phyloP scores from a whole-genome alignment of 2,329 filamentous ascomycete species.

The Fusarium setosum region DNA sequence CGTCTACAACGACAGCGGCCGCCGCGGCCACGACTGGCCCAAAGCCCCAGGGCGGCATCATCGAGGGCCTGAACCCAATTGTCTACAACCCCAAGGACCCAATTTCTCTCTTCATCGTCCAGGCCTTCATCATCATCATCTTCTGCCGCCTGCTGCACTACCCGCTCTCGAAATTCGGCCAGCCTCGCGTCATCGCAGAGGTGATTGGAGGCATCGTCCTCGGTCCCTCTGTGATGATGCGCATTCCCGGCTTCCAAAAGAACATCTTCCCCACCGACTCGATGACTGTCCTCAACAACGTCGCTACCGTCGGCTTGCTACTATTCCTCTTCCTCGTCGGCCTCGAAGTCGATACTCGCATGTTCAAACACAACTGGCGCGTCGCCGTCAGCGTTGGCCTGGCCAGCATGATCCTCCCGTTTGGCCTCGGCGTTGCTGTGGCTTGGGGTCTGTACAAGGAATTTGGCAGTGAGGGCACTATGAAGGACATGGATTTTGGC shows the following conservation, averaged over 20 bases:
- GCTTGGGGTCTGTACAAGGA: constrained; percentile 84
- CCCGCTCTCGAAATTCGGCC: constrained; percentile 80
- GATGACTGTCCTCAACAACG: constrained; percentile 79
- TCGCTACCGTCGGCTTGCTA: constrained; percentile 85
- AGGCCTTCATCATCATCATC: constrained; percentile 59
- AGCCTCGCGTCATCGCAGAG: constrained; percentile 86
- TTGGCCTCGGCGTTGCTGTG: constrained; percentile 83
- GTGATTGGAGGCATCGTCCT: constrained; percentile 87
- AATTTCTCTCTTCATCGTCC: constrained; percentile 59
- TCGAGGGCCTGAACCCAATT: constrained; percentile 77
- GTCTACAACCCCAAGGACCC: constrained; percentile 77
- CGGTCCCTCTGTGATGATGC: constrained; percentile 88
- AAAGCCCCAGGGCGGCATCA: constrained; percentile 67
- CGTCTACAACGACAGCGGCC: constrained; percentile 41
- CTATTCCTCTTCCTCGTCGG: constrained; percentile 91
- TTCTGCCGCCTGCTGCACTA: constrained; percentile 71
- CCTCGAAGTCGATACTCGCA: constrained; percentile 84
- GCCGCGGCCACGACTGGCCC: constrained; percentile 47
- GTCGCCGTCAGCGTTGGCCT: constrained; percentile 82
- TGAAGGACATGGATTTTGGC: constrained; percentile 59
- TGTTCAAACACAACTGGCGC: constrained; percentile 83
- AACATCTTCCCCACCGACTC: constrained; percentile 82
- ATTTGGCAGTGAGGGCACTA: constrained; percentile 64
- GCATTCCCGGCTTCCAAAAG: constrained; percentile 80
- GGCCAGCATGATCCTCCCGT: constrained; percentile 84